Evolutionary conservation across 495 filamentous ascomycete species (phyloP).

Genomic region (Opeltia flavorubescens): DNA sequence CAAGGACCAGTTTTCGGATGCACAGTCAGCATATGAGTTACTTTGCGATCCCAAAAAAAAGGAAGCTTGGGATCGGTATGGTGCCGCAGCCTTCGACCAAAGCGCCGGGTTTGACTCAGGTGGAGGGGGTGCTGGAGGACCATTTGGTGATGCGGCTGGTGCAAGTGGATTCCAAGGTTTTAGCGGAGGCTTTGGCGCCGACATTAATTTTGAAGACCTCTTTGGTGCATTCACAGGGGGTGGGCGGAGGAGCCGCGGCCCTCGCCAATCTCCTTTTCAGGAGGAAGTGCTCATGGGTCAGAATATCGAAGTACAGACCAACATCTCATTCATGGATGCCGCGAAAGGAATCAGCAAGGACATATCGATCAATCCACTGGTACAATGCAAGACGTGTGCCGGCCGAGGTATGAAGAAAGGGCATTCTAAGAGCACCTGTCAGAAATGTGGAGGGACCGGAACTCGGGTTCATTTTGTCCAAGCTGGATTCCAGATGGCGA

Average conservation of each 20-base stretch:
- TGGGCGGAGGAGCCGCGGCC: slow-evolving; percentile 40
- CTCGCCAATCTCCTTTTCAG: slow-evolving; percentile 45
- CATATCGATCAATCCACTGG: slow-evolving; percentile 62
- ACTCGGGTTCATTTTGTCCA: slow-evolving; percentile 76
- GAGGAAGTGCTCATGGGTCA: slow-evolving; percentile 74
- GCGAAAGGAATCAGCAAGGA: slow-evolving; percentile 75
- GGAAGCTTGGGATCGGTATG: slow-evolving; percentile 80
- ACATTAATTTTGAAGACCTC: slow-evolving; percentile 90
- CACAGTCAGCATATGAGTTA: slow-evolving; percentile 84
- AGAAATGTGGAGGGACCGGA: slow-evolving; percentile 72
- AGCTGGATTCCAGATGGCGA: slow-evolving; percentile 89
- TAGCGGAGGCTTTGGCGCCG: slow-evolving; percentile 48
- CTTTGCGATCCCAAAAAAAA: slow-evolving; percentile 84
- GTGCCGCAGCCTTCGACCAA: slow-evolving; percentile 77
- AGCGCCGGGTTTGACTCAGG: slow-evolving; percentile 52
- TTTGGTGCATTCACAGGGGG: slow-evolving; percentile 76
- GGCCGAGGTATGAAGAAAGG: slow-evolving; percentile 79
- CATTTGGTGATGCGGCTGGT: slow-evolving; percentile 40
- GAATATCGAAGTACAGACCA: slow-evolving; percentile 85
- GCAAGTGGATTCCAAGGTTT: slow-evolving; percentile 38
- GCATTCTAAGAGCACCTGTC: slow-evolving; percentile 55
- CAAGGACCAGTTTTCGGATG: slow-evolving; percentile 87
- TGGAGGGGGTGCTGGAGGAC: slow-evolving; percentile 42
- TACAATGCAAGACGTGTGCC: slow-evolving; percentile 63
- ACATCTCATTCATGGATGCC: slow-evolving; percentile 89